A percentile compares a stretch with the other conserved stretches of the same genome.
phyloP scores from a whole-genome alignment of 192 early-diverging fungal genomes.

The Linnemannia exigua region DNA sequence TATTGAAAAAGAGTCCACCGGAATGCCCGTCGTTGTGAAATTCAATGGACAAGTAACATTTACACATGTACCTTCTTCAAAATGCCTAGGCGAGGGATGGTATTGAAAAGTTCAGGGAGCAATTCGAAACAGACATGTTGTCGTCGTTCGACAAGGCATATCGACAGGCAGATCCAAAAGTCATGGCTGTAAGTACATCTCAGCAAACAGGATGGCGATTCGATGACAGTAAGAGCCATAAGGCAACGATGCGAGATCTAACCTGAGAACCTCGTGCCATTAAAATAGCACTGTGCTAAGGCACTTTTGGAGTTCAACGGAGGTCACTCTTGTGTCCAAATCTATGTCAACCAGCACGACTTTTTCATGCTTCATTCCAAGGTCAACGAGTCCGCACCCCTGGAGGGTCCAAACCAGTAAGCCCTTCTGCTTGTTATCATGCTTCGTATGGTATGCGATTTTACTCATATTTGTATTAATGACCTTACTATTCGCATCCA shows the following conservation, averaged over 20 bases:
- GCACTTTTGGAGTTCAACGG: constrained; percentile 96
- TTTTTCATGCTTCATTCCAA: constrained; percentile 92
- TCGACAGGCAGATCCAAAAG: constrained; percentile 74
- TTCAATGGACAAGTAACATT: neutral
- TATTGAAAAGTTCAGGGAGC: constrained; percentile 95
- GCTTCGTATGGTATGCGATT: neutral
- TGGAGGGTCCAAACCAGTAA: constrained; percentile 53
- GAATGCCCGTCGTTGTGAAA: too few species aligned
- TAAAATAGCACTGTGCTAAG: constrained; percentile 85
- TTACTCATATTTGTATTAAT: neutral
- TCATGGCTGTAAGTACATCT: constrained; percentile 77
- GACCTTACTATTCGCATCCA: neutral
- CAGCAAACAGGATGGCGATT: neutral
- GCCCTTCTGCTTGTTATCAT: neutral
- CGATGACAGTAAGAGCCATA: neutral
- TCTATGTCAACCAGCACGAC: constrained; percentile 97
- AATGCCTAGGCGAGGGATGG: constrained; percentile 76
- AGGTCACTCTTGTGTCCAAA: constrained; percentile 92
- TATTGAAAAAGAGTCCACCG: neutral
- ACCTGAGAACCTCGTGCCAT: neutral
- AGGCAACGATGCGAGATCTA: neutral
- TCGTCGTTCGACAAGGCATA: constrained; percentile 92
- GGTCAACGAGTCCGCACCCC: constrained; percentile 64
- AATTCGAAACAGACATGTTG: constrained; percentile 91
- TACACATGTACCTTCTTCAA: constrained; percentile 10